Base-by-base conservation (phyloP, 257 asterid genomes). In the Linderniella brevidens region DNA sequence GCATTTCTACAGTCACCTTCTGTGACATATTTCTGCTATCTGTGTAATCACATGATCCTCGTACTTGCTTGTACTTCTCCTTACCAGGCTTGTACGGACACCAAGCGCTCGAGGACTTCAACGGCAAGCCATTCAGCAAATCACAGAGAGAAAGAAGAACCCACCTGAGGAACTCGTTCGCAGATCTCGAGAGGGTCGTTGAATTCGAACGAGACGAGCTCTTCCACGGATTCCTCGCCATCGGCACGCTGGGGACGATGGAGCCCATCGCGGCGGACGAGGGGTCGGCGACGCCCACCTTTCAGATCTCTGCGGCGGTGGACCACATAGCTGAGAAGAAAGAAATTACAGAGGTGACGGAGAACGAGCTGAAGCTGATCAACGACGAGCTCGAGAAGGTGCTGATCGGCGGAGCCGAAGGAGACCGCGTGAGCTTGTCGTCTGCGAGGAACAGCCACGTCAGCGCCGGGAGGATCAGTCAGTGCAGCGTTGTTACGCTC, bases 161-260 rank as follows among this genome's bases (percentile, higher is more conserved):
- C 54, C 77, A 71, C 41, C 63, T 45, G 42, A 73, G 94, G 44
- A 84, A 67, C 70, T 81, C 94, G 51, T 79, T 77, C 51, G 69
- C 77, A 17, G 79, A 69, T 12, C 72, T 70, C 14, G 67, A 44
- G 20, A 87, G 76, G 37, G 84, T 68, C 15, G 79, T 72, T 20
- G 72, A 87, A 50, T 57, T 65, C 0, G 82, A 69, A 40, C n/a
- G 86, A 80, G 49, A 86, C 0, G 93, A 81, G 47, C 75, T 85
- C 61, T 90, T 90, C 75, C 96, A 81, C 44, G 99, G 96, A 17
- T 88, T 88, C 64, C 93, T 88, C 39, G 94, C 96, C 18, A 84
- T 88, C 5, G 98, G 98, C 1, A 88, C 98, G 41, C 71, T 88
- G 35, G 98, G 98, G 15, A 64, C 77, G 8, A 25, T 25, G 32